These are phyloP conservation scores for Rhododendron kiyosumense DNA, from an alignment of 148 eudicot genomes.

Conservation along the genomic window DNA sequence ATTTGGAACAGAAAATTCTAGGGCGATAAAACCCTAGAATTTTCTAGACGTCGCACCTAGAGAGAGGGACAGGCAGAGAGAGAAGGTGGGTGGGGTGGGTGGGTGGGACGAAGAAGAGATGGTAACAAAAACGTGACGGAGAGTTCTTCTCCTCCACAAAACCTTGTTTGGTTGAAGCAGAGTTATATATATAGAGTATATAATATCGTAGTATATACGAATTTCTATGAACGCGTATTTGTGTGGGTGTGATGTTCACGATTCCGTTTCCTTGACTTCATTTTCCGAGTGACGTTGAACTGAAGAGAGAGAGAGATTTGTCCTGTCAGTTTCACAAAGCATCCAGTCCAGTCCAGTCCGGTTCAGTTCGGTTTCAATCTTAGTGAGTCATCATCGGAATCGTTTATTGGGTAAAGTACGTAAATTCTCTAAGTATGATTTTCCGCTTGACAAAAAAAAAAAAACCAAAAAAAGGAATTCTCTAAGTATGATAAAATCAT, in stretches of 20 bases:
- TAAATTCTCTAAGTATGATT: too few species aligned
- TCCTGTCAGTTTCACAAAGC: neutral
- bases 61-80: neutral
- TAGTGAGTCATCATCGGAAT: accelerated
- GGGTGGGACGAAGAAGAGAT: slow-evolving; percentile 8
- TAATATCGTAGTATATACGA: neutral
- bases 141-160: slow-evolving; percentile 1
- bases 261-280: too few species aligned
- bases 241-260: neutral
- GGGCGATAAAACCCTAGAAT: slow-evolving; percentile 15
- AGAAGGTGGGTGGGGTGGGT: neutral
- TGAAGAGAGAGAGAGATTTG: neutral
- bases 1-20: neutral
- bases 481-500: too few species aligned
- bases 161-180: slow-evolving; percentile 1
- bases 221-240: neutral
- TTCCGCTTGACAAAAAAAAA: too few species aligned
- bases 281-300: neutral
- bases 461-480: too few species aligned
- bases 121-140: slow-evolving; percentile 20
- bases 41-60: neutral
- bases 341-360: too few species aligned
- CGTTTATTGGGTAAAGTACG: neutral
- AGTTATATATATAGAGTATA: neutral
- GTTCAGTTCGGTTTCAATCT: too few species aligned